Conservation (phyloP, 176 grass and related monocot genomes). For the Elaeis guineensis region DNA sequence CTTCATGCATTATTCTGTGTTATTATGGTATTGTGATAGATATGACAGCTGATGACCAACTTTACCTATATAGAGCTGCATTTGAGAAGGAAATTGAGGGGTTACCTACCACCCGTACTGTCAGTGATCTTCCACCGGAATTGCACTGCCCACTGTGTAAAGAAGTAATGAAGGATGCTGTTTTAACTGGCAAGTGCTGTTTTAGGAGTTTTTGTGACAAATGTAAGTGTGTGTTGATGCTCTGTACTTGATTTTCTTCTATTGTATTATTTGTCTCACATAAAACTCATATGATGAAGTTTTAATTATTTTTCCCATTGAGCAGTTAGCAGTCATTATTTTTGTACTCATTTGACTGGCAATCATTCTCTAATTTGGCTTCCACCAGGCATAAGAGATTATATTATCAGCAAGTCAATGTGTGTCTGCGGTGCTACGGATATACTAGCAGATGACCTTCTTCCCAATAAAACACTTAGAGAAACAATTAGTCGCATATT, state of each 20-base stretch:
- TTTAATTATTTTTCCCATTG: too few species aligned
- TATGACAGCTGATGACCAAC: too few species aligned
- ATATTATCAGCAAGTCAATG: constrained; percentile 67
- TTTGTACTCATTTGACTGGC: too few species aligned
- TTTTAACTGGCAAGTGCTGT: constrained; percentile 98
- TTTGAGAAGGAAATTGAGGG: constrained; percentile 98
- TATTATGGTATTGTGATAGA: not conserved
- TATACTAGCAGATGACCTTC: constrained; percentile 91
- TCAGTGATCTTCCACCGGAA: constrained; percentile 79
- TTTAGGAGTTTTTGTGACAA: constrained; percentile 99
- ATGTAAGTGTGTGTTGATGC: constrained; percentile 41
- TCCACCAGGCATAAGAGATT: constrained; percentile 75
- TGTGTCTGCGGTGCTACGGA: constrained; percentile 84
- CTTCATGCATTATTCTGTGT: too few species aligned
- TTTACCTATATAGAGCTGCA: constrained; percentile 63
- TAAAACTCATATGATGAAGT: too few species aligned
- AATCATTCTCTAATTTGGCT: constrained; percentile 22
- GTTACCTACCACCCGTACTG: constrained; percentile 54
- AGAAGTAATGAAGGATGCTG: constrained; percentile 98
- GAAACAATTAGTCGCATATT: constrained; percentile 88
- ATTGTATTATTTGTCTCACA: not conserved
- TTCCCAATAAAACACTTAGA: constrained; percentile 91
- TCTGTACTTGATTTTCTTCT: not conserved
- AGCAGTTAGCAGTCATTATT: too few species aligned
- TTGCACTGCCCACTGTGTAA: constrained; percentile 88